Percentiles rank a stretch among this genome's conserved stretches.
Conservation (phyloP, 495 filamentous ascomycete genomes). For the Aspergillus steynii region DNA sequence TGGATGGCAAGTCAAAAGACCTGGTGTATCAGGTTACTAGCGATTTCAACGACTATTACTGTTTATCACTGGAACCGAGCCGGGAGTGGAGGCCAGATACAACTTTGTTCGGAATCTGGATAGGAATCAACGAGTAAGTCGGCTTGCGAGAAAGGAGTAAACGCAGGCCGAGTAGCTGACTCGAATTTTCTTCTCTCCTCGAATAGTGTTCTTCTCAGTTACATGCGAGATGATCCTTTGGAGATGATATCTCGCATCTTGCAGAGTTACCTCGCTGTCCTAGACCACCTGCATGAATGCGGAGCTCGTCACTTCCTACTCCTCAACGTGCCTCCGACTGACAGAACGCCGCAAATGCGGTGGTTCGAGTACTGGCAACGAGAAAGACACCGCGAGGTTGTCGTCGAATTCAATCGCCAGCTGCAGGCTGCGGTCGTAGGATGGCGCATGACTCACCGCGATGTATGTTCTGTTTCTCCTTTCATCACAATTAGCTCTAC, state of each 20-base stretch:
- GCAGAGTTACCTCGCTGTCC: slow-evolving; percentile 9
- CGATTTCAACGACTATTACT: slow-evolving; percentile 4
- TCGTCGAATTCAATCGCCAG: neutral
- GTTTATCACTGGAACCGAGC: slow-evolving; percentile 1
- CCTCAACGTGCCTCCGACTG: slow-evolving; percentile 63
- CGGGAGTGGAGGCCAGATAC: slow-evolving; percentile 54
- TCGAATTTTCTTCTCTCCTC: neutral
- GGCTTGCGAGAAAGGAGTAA: neutral
- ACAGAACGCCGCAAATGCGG: slow-evolving; percentile 34
- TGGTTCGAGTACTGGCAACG: neutral
- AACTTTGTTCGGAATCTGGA: slow-evolving; percentile 63
- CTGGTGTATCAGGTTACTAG: slow-evolving; percentile 7
- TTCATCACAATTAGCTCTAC: neutral
- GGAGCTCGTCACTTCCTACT: slow-evolving; percentile 70
- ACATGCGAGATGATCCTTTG: neutral
- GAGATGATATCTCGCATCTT: neutral
- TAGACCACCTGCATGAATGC: slow-evolving; percentile 46
- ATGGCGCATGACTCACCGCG: neutral
- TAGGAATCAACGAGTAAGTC: slow-evolving; percentile 66
- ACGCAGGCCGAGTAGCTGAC: too few relatives aligned
- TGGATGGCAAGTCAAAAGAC: slow-evolving; percentile 22
- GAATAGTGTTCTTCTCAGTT: neutral
- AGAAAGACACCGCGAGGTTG: neutral
- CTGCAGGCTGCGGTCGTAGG: neutral
- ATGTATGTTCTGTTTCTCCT: neutral